Evolutionary conservation across 2,329 filamentous ascomycete species (phyloP).

Genomic region (Aspergillus oerlinghausenensis): DNA sequence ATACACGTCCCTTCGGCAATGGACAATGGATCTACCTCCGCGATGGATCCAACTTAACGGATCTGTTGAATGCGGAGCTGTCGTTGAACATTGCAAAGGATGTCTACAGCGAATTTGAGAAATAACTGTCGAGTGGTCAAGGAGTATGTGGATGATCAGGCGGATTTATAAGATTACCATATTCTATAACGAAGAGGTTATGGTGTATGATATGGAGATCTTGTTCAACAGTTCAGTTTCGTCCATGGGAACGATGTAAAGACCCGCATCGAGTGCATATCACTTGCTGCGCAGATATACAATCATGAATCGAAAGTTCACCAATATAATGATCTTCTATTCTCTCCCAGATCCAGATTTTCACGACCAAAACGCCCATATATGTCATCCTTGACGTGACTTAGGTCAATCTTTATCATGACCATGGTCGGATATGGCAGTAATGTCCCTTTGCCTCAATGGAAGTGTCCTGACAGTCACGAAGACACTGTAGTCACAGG

Average conservation of each 20-base stretch:
- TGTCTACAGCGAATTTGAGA: slow-evolving; percentile 29
- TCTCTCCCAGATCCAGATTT: neutral
- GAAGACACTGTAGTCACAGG: neutral
- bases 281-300: neutral
- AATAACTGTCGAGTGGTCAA: slow-evolving; percentile 8
- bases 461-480: neutral
- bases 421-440: neutral
- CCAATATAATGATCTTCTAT: neutral
- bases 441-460: neutral
- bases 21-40: slow-evolving; percentile 86
- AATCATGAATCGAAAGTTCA: neutral
- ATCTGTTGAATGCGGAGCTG: slow-evolving; percentile 71
- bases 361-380: neutral
- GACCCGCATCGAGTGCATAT: neutral
- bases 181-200: neutral
- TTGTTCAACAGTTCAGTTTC: neutral
- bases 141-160: neutral
- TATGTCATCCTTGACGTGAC: neutral
- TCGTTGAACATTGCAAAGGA: slow-evolving; percentile 55
- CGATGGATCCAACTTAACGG: slow-evolving; percentile 71
- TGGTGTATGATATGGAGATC: slow-evolving; percentile 3
- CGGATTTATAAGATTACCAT: neutral
- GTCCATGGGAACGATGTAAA: neutral
- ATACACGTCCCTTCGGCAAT: slow-evolving; percentile 45
- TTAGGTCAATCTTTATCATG: neutral